phyloP scores from a whole-genome alignment of 495 filamentous ascomycete genomes.

The Lentithecium fluviatile region DNA sequence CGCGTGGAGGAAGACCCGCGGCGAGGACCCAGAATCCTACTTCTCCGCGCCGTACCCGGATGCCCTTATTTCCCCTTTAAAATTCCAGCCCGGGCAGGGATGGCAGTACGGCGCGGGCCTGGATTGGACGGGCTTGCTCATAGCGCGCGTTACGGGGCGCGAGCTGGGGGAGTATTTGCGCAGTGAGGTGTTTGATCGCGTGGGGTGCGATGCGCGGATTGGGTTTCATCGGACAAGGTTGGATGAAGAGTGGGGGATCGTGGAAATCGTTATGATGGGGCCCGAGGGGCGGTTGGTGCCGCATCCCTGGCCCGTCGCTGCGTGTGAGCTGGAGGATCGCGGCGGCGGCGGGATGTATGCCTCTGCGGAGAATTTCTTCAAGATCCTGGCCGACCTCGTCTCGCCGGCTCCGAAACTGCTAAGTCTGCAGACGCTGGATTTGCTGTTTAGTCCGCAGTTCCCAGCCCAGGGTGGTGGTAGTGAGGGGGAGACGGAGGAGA shows the following conservation, averaged over 20 bases:
- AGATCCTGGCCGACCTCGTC: conserved; percentile 5
- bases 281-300: background rate
- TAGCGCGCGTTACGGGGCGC: conserved; percentile 5
- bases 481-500: too few species aligned
- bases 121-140: conserved; percentile 12
- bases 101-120: conserved; percentile 21
- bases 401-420: background rate
- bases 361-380: background rate
- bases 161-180: background rate
- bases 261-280: background rate
- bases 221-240: background rate
- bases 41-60: background rate
- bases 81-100: conserved; percentile 12
- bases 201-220: conserved; percentile 9
- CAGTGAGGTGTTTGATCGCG: background rate
- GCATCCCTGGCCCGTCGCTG: background rate
- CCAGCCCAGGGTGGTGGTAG: too few species aligned
- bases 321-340: too few species aligned
- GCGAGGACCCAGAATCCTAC: background rate
- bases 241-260: background rate
- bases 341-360: conserved; percentile 7
- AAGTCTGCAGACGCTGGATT: background rate
- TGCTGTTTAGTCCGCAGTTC: conserved; percentile 12
- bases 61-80: background rate
- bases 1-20: conserved; percentile 8